Conservation (phyloP, 176 grass and related monocot genomes). For the Paspalum vaginatum region DNA sequence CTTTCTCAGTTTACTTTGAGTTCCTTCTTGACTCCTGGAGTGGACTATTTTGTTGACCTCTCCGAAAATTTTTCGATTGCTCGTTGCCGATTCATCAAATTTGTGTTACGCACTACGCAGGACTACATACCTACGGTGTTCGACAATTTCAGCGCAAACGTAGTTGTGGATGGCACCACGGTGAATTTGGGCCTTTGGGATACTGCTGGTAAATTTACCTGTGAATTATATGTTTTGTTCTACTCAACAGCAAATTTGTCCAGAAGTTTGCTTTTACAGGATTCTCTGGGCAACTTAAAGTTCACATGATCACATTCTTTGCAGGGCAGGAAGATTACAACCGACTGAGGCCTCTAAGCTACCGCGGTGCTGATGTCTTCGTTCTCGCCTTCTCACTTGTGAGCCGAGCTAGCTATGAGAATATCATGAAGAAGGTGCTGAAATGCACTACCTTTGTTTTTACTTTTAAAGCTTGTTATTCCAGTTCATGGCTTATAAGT, state of each 20-base stretch:
- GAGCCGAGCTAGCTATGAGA: constrained; percentile 98
- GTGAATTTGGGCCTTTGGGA: constrained; percentile 99
- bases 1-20: neutral
- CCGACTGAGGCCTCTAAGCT: constrained; percentile 91
- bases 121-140: constrained; percentile 99
- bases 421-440: constrained; percentile 93
- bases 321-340: constrained; percentile 99
- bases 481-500: neutral
- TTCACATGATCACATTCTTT: constrained; percentile 25
- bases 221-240: neutral
- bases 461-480: neutral
- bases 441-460: neutral
- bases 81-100: constrained; percentile 9
- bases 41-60: neutral
- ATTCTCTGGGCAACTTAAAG: constrained; percentile 17
- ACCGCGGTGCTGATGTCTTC: constrained; percentile 94
- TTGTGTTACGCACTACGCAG: constrained; percentile 48
- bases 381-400: constrained; percentile 98
- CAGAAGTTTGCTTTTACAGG: neutral
- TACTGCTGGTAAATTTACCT: constrained; percentile 69
- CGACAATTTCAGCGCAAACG: constrained; percentile 99
- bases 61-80: neutral
- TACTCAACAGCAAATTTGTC: neutral
- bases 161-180: constrained; percentile 77
- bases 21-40: neutral